Base-by-base conservation (phyloP, 108 stramenopile species). In the Cyclotella kingstonii region DNA sequence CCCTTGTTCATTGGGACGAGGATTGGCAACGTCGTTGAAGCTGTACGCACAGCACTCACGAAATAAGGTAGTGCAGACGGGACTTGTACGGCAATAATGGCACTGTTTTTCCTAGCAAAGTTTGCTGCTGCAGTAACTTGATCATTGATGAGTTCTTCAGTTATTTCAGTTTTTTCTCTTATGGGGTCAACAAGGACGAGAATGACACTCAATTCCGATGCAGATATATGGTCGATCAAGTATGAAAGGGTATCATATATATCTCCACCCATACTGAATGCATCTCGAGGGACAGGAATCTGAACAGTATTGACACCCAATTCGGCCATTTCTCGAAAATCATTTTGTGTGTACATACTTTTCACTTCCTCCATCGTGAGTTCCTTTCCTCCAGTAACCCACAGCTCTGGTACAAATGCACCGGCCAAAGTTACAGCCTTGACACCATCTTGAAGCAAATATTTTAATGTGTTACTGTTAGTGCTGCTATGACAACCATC, bases 301-400 rank as follows among this genome's bases (percentile, higher is more conserved):
- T 79, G 84, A 26, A 90, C 82, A 21, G 84, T 68, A 70, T 90
- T 90, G 17, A 90, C 57, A 18, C 85, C 85, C 33, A 81, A 44
- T 2, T 63, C 19, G 2, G 45, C 61, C 84, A 90, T 90, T 15
- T 83, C 77, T 4, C 54, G 17, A 64, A 90, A 90, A 33, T 90
- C 88, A 17, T 66, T 21, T 10, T 31, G 9, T 6, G 71, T 36
- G 40, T 90, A 86, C 35, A 83, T 80, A 0, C 66, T 49, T 17
- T 54, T 39, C 4, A 56, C 68, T 29, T 91, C 47, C 8, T 80
- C 55, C 61, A 79, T 43, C 14, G 81, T 48, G 19, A 84, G 59
- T 5, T 45, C 12, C 35, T 64, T 51, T 3, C 83, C 81, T 25
- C 68, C 72, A 0, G 81, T 81, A 9, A 79, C 71, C 81, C 77